These are phyloP conservation scores for Tetrapisispora fleetii DNA, from an alignment of 805 yeast genomes.

Conservation along the genomic window DNA sequence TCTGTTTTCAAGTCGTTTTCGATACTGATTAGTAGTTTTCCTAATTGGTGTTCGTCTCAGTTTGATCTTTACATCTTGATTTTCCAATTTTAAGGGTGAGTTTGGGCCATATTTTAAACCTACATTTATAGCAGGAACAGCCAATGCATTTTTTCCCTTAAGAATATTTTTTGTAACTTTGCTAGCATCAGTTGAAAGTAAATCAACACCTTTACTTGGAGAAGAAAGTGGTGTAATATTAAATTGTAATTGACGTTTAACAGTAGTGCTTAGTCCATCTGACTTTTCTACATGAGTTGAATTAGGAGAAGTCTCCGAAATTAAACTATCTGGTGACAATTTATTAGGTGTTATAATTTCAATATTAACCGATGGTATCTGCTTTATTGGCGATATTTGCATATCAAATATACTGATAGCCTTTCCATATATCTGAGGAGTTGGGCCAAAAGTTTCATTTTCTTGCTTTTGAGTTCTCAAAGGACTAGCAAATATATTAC, in stretches of 20 bases:
- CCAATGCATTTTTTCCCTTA: not conserved
- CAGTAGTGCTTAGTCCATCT: not conserved
- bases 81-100: conserved; percentile 25
- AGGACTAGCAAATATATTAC: conserved; percentile 13
- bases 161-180: not conserved
- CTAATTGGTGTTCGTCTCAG: conserved; percentile 3
- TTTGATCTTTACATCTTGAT: conserved; percentile 29
- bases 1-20: not conserved
- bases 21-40: not conserved
- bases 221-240: conserved; percentile 14
- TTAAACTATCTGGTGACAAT: conserved; percentile 9
- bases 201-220: conserved; percentile 9
- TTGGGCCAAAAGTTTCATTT: conserved; percentile 57
- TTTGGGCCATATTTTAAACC: conserved; percentile 24
- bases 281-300: not conserved
- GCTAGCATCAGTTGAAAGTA: not conserved
- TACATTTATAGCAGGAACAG: conserved; percentile 2
- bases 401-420: conserved; percentile 66
- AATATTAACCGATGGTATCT: not conserved
- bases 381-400: conserved; percentile 22
- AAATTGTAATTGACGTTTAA: conserved; percentile 14
- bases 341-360: not conserved
- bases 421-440: conserved; percentile 76
- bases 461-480: not conserved
- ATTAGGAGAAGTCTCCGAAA: not conserved